Evolutionary conservation across 2,329 filamentous ascomycete species (phyloP).

Genomic region (Colletotrichum eremochloae): DNA sequence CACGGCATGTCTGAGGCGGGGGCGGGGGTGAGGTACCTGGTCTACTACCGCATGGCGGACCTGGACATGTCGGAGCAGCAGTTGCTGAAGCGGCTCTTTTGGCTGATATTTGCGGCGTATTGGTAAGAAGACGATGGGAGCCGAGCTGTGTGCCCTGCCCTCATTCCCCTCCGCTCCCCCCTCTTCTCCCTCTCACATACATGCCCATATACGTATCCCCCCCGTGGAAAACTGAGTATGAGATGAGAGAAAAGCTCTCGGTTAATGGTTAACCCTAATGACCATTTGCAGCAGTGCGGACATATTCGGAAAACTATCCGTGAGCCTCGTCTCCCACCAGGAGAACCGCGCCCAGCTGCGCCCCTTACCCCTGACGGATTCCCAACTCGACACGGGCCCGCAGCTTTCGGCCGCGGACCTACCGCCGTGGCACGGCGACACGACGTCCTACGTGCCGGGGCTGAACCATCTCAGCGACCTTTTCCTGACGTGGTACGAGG

Average conservation of each 20-base stretch:
- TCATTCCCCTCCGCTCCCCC: neutral
- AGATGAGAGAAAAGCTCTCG: slow-evolving; percentile 24
- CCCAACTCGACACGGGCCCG: slow-evolving; percentile 48
- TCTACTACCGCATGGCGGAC: slow-evolving; percentile 47
- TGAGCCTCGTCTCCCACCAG: slow-evolving; percentile 47
- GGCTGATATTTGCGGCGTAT: slow-evolving; percentile 49
- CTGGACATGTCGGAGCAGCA: slow-evolving; percentile 48
- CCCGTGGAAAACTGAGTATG: neutral
- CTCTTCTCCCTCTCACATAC: neutral
- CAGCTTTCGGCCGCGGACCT: slow-evolving; percentile 35
- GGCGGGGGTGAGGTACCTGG: slow-evolving; percentile 49
- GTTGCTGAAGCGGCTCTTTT: slow-evolving; percentile 52
- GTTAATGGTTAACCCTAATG: slow-evolving; percentile 43
- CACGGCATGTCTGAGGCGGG: slow-evolving; percentile 47
- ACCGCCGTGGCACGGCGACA: slow-evolving; percentile 50
- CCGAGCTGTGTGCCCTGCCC: neutral
- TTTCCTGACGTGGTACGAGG: slow-evolving; percentile 52
- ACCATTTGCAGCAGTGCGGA: slow-evolving; percentile 45
- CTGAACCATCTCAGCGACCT: slow-evolving; percentile 51
- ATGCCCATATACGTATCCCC: neutral
- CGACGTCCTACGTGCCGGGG: slow-evolving; percentile 50
- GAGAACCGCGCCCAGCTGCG: slow-evolving; percentile 46
- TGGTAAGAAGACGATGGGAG: slow-evolving; percentile 18
- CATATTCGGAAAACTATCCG: slow-evolving; percentile 47
- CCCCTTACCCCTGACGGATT: slow-evolving; percentile 48